phyloP scores from a whole-genome alignment of 1,284 basidiomycete species.

The Afroboletus lepidellus region DNA sequence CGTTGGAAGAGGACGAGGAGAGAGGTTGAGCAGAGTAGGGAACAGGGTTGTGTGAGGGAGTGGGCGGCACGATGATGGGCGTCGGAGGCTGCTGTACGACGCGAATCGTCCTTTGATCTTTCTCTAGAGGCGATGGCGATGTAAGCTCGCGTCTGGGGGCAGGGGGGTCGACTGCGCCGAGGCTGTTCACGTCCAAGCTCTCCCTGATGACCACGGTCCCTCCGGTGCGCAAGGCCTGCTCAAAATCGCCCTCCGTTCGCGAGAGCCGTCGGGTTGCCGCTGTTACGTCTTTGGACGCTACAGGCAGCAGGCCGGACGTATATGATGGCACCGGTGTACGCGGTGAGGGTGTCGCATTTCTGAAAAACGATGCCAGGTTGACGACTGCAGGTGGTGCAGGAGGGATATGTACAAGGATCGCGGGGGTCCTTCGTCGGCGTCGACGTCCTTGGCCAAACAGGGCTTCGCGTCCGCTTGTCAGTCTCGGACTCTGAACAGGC shows the following conservation, averaged over 20 bases:
- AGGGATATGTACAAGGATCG: conserved; percentile 1
- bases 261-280: conserved; percentile 51
- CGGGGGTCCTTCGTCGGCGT: conserved; percentile 9
- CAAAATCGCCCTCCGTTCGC: conserved; percentile 75
- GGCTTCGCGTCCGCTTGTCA: conserved; percentile 2
- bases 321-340: conserved; percentile 52
- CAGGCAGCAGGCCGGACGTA: conserved; percentile 52
- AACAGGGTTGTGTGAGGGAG: conserved; percentile 41
- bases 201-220: conserved; percentile 68
- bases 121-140: conserved; percentile 21
- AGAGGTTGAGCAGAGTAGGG: conserved; percentile 36
- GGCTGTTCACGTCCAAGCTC: conserved; percentile 61
- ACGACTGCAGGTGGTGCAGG: conserved; percentile 4
- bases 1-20: conserved; percentile 45
- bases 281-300: conserved; percentile 49
- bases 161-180: conserved; percentile 51
- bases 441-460: conserved; percentile 11
- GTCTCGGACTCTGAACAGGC: conserved; percentile 9
- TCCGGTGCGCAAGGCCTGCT: conserved; percentile 63
- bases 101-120: conserved; percentile 38
- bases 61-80: conserved; percentile 57
- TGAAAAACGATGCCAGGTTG: conserved; percentile 45
- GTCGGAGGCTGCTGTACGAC: conserved; percentile 42
- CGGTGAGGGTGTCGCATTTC: conserved; percentile 39
- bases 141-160: conserved; percentile 15